Percentiles rank a stretch among this genome's conserved stretches.
These are phyloP conservation scores for Takakia lepidozioides DNA, from an alignment of 225 moss, liverwort and hornwort species.

Conservation along the genomic window DNA sequence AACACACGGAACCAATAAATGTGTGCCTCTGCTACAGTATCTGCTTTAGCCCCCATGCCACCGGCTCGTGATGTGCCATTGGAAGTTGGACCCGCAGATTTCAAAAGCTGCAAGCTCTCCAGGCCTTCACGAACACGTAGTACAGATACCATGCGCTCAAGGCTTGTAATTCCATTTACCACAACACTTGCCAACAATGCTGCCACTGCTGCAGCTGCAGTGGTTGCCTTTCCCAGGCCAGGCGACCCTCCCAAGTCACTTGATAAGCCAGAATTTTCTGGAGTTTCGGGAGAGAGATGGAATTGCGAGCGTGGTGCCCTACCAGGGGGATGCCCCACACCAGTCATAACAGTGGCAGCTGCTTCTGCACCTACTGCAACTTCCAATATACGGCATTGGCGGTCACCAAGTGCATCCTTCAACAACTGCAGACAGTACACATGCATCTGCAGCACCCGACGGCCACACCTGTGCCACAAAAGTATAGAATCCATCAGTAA, in stretches of 20 bases:
- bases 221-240: constrained; percentile 52
- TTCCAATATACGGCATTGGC: constrained; percentile 87
- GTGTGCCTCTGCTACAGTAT: constrained; percentile 79
- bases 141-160: constrained; percentile 86
- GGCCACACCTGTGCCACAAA: constrained; percentile 79
- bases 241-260: constrained; percentile 53
- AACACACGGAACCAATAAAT: constrained; percentile 89
- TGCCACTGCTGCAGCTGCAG: constrained; percentile 72
- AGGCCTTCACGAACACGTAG: constrained; percentile 73
- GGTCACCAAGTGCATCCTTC: constrained; percentile 79
- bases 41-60: constrained; percentile 51
- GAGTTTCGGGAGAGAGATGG: constrained; percentile 72
- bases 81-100: constrained; percentile 46
- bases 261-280: constrained; percentile 56
- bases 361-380: constrained; percentile 85
- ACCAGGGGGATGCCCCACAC: constrained; percentile 64
- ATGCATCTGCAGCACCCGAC: constrained; percentile 84
- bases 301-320: constrained; percentile 74
- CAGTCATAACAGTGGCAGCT: constrained; percentile 42
- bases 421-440: constrained; percentile 80
- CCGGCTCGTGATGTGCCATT: constrained; percentile 62
- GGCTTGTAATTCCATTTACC: constrained; percentile 71
- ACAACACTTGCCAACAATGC: constrained; percentile 70
- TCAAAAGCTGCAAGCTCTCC: constrained; percentile 69
- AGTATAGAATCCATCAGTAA: too few relatives aligned